Evolutionary conservation across 1,139 yeast species (phyloP), one percentile per base, ranked within the genome.

Genomic region (Candida sanyaensis): DNA sequence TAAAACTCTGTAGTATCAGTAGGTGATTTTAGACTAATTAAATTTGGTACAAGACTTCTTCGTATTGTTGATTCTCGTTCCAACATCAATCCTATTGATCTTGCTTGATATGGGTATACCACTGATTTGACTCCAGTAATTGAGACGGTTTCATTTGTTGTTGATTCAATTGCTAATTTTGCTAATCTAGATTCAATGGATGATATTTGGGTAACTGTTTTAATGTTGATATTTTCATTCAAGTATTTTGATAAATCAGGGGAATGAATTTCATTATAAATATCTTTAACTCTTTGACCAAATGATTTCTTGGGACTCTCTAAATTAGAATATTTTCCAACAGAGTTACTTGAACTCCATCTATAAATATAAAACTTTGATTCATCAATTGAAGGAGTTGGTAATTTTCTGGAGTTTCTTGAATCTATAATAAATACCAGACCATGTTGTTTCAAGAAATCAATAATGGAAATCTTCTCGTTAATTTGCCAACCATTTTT

Each of bases 41-140:
- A 60, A 49, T 77, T 72, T 0, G 89, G 87, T 42, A 78, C 68
- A 0, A 74, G 47, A 5, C 66, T 62, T 17, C 59, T 60, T 10
- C 55, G 55, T 1, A 73, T 66, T 1, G 55, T 41, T 0, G 75
- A 58, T 56, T 85, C 91, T 54, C 71, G 74, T 48, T 75, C 77
- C 29, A 76, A 61, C 90, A 85, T 85, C 53, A 77, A 78, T 5
- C 79, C 72, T 1, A 84, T 68, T 0, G 90, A 82, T 45, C 78
- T 73, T 9, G 74, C 62, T 58, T 85, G 91, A 54, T 83, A 85
- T 4, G 75, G 73, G 57, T 83, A 84, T 8, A 84, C 64, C 1
- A 57, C 53, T 12, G 87, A 75, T 40, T 63, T 71, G 42, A 85
- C 66, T 0, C 89, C 90, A 1, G 65, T 62, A 1, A 82, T 65